Base-by-base conservation (phyloP, 305 asterid genomes). In the Solanum hybrid region DNA sequence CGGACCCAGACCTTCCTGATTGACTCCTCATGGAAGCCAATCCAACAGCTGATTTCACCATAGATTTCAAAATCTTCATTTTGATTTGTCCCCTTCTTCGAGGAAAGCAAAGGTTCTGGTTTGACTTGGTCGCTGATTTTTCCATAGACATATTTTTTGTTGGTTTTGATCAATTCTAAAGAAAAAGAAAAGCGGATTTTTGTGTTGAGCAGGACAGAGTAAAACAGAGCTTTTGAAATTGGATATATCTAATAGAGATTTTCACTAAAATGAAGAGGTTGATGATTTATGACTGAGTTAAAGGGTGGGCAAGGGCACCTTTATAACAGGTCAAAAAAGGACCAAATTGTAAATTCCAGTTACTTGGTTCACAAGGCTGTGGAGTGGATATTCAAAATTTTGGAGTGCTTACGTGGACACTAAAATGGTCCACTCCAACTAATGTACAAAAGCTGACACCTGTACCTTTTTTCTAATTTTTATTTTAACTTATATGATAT, bases 41-140 rank as follows among this genome's bases (percentile, higher is more conserved):
- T 79, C 37, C 89, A 31, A 70, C 85, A 15, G 85, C 90, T 31
- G 92, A 93, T 11, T 37, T 89, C 17, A 87, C 92, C 33, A 93
- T 24, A 29, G 39, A 77, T 86, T 73, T 92, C 76, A 91, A 45
- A 13, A 93, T 89, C 76, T 65, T 87, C 45, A 22, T 72, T 80
- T 0, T 91, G 34, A 93, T 38, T 26, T 88, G 89, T 79, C 93
- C 92, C 87, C 89, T 88, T 41, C 38, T 45, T 4, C 61, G 89
- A 2, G 89, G 89, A 79, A 79, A 11, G 4, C 17, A 17, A 6
- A 37, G 89, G n/a, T 36, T 36, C 39, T 89, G 87, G 26, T 5
- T 15, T 33, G 86, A 29, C 86, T 45, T 88, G 77, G 5, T 45
- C 76, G 5, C 9, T 22, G 5, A 57, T 85, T 57, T 15, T 17